A percentile compares a stretch with the other conserved stretches of the same genome.
Evolutionary conservation across 2,329 filamentous ascomycete species (phyloP).

Genomic region (Alternaria brassicicola): DNA sequence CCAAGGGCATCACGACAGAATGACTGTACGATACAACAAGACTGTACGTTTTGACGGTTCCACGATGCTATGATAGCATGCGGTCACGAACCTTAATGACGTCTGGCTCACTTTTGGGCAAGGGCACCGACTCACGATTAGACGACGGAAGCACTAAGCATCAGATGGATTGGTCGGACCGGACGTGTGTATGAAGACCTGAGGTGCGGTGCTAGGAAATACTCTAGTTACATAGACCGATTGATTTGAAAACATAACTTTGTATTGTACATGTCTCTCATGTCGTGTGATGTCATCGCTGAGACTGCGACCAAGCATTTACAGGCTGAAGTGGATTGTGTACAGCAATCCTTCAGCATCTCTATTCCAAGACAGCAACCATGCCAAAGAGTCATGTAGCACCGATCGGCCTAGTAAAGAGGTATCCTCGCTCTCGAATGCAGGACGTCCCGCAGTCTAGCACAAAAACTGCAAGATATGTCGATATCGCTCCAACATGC

Average conservation of each 20-base stretch:
- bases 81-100: neutral
- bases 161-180: neutral
- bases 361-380: neutral
- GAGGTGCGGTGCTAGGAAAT: neutral
- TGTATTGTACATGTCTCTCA: conserved; percentile 22
- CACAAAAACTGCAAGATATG: neutral
- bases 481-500: neutral
- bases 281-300: neutral
- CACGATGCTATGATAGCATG: neutral
- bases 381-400: neutral
- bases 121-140: neutral
- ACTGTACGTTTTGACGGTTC: neutral
- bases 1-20: neutral
- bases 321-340: neutral
- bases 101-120: neutral
- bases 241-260: conserved; percentile 13
- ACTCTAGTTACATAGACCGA: neutral
- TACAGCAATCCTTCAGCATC: neutral
- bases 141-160: neutral
- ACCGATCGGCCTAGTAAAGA: neutral
- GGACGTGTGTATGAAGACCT: neutral
- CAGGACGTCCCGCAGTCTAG: neutral
- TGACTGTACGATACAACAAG: neutral
- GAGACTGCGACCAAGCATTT: neutral
- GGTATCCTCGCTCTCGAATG: neutral